Evolutionary conservation across 1,284 basidiomycete genomes (phyloP), one percentile per base, ranked within the genome.

Genomic region (Coriolopsis trogii): DNA sequence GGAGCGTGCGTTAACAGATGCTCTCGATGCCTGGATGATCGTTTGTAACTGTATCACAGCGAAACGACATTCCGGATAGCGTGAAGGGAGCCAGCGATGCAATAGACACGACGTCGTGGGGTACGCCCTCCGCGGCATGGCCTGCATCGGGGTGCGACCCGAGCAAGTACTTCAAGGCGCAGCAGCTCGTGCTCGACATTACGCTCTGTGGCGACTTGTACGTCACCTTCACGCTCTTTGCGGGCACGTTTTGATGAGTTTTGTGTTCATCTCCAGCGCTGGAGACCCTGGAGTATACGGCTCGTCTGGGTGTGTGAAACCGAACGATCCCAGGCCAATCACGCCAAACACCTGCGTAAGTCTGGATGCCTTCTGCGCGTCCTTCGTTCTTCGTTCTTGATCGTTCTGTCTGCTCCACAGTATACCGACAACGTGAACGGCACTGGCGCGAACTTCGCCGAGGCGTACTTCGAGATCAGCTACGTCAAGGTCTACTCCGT

Each of bases 121-220:
- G 83, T 18, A 70, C 65, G 5, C 84, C 85, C 0, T 73, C 76
- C 13, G 84, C 83, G 0, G 68, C 72, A 24, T 86, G 77, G 60
- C 71, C 71, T 7, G 69, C 73, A n/a, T 57, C 58, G 15, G 60
- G 67, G 0, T 82, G 79, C 61, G 73, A 79, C 55, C 70, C 78
- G 46, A 65, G 72, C 5, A 60, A 73, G 30, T 78, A 69, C 64
- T 86, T 85, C 63, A 67, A 67, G 6, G 58, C 76, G 4, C 81
- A 84, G 63, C 74, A 78, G 40, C 66, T 85, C n/a, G 74, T 83
- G 6, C 59, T 86, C 49, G 76, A 84, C 51, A 83, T 82, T 47
- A 78, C 76, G 8, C 71, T 87, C n/a, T 87, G 84, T 61, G 73
- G 83, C 16, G 69, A 70, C 54, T 84, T 78, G 78, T 77, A 43